phyloP scores from a whole-genome alignment of 169 alveolate species.

The Plasmodium inui region DNA sequence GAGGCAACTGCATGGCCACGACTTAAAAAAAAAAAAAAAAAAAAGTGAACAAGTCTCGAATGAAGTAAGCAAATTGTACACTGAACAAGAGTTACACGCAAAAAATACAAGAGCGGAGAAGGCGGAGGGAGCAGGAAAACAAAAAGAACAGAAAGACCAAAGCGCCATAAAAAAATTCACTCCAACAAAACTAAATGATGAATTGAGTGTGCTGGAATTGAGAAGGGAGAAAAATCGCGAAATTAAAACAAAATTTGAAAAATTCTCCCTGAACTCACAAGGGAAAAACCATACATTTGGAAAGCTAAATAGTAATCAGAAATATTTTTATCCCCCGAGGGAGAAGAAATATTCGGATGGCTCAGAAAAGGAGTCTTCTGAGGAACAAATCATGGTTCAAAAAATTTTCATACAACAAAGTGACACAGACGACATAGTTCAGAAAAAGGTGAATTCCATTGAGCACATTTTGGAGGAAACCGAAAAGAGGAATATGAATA shows the following conservation, averaged over 20 bases:
- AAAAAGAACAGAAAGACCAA: constrained; percentile 2
- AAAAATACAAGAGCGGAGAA: neutral
- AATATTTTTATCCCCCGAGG: neutral
- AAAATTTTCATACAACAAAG: constrained; percentile 24
- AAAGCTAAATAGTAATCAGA: constrained; percentile 3
- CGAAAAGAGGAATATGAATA: constrained; percentile 1
- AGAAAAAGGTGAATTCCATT: constrained; percentile 27
- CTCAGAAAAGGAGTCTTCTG: neutral
- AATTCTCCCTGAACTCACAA: constrained; percentile 14
- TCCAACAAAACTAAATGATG: constrained; percentile 20
- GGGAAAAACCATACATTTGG: constrained; percentile 3
- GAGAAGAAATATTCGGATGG: neutral
- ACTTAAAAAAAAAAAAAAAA: constrained; percentile 19
- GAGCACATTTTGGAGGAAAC: constrained; percentile 33
- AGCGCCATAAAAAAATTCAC: neutral
- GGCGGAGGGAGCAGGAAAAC: neutral
- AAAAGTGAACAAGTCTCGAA: neutral
- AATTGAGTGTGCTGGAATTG: constrained; percentile 23
- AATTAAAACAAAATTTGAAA: constrained; percentile 37
- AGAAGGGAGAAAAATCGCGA: constrained; percentile 40
- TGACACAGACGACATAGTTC: constrained; percentile 33
- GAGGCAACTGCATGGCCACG: neutral
- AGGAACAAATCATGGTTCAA: constrained; percentile 42
- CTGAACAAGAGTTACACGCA: neutral
- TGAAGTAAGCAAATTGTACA: neutral